Percentiles rank a stretch among this genome's conserved stretches.
Evolutionary conservation across 805 yeast species (phyloP).

Genomic region (Saturnispora galanensis): DNA sequence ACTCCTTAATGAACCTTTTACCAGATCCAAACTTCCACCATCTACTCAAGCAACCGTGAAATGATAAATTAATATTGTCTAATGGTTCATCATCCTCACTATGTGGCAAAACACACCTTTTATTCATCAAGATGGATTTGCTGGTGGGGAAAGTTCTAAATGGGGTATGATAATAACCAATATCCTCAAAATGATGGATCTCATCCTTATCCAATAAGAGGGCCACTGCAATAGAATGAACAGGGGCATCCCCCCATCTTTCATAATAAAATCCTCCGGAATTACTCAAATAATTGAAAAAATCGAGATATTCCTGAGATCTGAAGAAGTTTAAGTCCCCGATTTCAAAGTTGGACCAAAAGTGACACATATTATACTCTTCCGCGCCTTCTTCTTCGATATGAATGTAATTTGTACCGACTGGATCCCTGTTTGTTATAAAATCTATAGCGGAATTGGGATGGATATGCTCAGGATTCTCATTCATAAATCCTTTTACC

Average conservation of each 20-base stretch:
- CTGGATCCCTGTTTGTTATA: conserved; percentile 43
- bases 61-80: conserved; percentile 30
- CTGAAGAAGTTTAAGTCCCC: conserved; percentile 65
- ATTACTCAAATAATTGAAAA: conserved; percentile 53
- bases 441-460: conserved; percentile 52
- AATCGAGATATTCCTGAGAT: conserved; percentile 49
- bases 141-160: conserved; percentile 54
- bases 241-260: conserved; percentile 95
- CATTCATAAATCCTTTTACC: conserved; percentile 50
- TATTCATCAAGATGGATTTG: conserved; percentile 36
- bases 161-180: conserved; percentile 73
- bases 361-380: conserved; percentile 73
- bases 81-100: conserved; percentile 23
- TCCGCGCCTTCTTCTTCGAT: conserved; percentile 27
- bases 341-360: conserved; percentile 82
- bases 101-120: conserved; percentile 42
- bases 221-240: conserved; percentile 64
- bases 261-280: conserved; percentile 77
- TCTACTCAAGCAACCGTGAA: conserved; percentile 54
- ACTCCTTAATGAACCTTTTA: conserved; percentile 42
- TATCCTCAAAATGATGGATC: conserved; percentile 69
- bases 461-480: conserved; percentile 54
- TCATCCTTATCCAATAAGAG: conserved; percentile 49
- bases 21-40: conserved; percentile 75
- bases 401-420: conserved; percentile 32